These are phyloP conservation scores for Infundibulicybe gibba DNA, from an alignment of 768 basidiomycete genomes.

Conservation along the genomic window DNA sequence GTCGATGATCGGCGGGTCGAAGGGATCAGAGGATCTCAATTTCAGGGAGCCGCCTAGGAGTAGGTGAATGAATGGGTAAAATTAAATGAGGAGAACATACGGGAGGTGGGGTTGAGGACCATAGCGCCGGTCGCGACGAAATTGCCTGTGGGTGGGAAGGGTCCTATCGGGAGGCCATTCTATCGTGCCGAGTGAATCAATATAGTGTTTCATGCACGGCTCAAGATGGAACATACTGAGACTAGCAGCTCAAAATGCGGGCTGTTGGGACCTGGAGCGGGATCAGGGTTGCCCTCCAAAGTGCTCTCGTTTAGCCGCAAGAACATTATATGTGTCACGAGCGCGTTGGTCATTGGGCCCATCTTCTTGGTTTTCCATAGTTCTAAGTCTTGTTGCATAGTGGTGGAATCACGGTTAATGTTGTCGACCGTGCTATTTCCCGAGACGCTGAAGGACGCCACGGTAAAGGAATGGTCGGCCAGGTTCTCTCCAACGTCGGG, in stretches of 20 bases:
- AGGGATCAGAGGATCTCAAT: constrained; percentile 4
- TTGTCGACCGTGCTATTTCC: constrained; percentile 10
- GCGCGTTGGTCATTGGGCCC: constrained; percentile 14
- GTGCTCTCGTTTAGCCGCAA: constrained; percentile 9
- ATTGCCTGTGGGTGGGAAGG: constrained; percentile 14
- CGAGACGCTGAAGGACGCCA: constrained; percentile 4
- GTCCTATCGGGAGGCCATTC: constrained; percentile 4
- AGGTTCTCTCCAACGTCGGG: constrained; percentile 12
- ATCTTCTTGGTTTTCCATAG: constrained; percentile 15
- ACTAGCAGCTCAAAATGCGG: constrained; percentile 21
- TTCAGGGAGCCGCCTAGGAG: constrained; percentile 9
- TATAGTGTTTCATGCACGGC: neutral
- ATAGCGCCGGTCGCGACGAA: constrained; percentile 10
- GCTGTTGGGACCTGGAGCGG: constrained; percentile 17
- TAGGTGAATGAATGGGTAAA: neutral
- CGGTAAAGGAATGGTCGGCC: constrained; percentile 8
- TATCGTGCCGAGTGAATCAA: constrained; percentile 1
- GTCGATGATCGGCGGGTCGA: constrained; percentile 1
- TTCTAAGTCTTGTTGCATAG: constrained; percentile 5
- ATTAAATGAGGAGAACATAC: constrained; percentile 4
- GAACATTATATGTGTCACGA: constrained; percentile 14
- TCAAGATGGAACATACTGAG: constrained; percentile 6
- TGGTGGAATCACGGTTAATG: constrained; percentile 4
- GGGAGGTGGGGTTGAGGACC: constrained; percentile 16
- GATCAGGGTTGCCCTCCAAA: constrained; percentile 11